Conservation (phyloP, 2,329 filamentous ascomycete genomes). For the Venturia aucupariae region DNA sequence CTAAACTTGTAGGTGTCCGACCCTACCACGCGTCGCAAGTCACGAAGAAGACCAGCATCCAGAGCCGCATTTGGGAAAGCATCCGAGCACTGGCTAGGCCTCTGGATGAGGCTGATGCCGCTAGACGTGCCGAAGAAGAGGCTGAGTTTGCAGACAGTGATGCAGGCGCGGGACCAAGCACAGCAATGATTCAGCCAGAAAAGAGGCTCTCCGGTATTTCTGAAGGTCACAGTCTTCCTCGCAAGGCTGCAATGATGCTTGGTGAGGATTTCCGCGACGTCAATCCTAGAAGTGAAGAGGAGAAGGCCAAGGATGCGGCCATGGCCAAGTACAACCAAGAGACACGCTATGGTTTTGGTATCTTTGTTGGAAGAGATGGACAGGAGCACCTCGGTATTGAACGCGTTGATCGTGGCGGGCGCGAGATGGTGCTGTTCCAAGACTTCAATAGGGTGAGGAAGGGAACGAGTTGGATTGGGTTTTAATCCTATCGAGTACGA, state of each 20-base stretch:
- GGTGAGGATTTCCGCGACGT: conserved; percentile 6
- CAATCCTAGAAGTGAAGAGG: conserved; percentile 2
- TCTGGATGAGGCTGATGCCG: neutral
- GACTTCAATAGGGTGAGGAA: neutral
- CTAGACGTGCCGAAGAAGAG: neutral
- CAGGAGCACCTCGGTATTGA: conserved; percentile 52
- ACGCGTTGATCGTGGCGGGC: conserved; percentile 34
- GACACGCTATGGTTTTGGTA: conserved; percentile 45
- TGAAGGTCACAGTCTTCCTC: neutral
- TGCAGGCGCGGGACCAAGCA: neutral
- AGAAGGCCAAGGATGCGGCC: neutral
- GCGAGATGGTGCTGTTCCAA: conserved; percentile 22
- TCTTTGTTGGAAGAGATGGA: conserved; percentile 49
- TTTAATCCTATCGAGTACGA: neutral
- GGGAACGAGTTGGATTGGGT: conserved; percentile 11
- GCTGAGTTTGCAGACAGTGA: neutral
- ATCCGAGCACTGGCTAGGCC: neutral
- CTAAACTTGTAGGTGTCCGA: conserved; percentile 49
- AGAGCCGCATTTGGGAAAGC: conserved; percentile 11
- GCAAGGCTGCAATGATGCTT: neutral
- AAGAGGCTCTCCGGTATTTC: conserved; percentile 1
- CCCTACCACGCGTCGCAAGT: conserved; percentile 21
- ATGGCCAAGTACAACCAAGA: conserved; percentile 12
- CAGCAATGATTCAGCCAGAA: neutral
- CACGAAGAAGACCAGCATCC: conserved; percentile 16